Percentiles rank a stretch among this genome's conserved stretches.
Conservation (phyloP, 2,329 filamentous ascomycete genomes). For the Sclerotinia spermophila region DNA sequence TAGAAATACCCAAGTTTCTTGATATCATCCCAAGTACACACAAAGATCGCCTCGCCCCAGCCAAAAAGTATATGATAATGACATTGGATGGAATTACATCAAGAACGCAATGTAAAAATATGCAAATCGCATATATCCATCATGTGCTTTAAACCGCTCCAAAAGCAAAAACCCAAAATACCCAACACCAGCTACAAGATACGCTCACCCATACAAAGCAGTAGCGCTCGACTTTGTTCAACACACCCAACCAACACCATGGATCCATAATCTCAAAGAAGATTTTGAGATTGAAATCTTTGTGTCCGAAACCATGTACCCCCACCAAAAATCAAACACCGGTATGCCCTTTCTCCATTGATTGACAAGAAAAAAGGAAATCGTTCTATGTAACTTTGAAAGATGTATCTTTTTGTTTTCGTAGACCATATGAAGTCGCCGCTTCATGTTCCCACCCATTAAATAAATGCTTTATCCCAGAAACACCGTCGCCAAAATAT, state of each 20-base stretch:
- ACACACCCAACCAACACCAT: constrained; percentile 30
- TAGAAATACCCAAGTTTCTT: constrained; percentile 16
- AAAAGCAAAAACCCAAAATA: constrained; percentile 26
- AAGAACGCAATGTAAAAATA: constrained; percentile 27
- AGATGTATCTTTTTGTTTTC: constrained; percentile 34
- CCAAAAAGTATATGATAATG: constrained; percentile 20
- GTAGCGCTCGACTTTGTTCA: constrained; percentile 31
- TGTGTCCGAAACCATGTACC: constrained; percentile 32
- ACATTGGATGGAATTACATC: constrained; percentile 20
- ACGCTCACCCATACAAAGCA: constrained; percentile 33
- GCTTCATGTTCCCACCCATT: constrained; percentile 35
- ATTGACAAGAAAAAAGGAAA: constrained; percentile 32
- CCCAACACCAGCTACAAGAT: constrained; percentile 19
- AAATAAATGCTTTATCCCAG: constrained; percentile 34
- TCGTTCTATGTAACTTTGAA: constrained; percentile 36
- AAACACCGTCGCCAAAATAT: constrained; percentile 37
- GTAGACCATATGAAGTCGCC: constrained; percentile 37
- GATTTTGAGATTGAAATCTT: constrained; percentile 36
- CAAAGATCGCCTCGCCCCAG: constrained; percentile 20
- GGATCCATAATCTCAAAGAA: constrained; percentile 26
- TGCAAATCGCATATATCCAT: constrained; percentile 28
- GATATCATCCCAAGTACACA: constrained; percentile 20
- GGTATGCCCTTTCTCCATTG: constrained; percentile 27
- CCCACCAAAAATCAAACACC: constrained; percentile 31
- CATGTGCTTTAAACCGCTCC: constrained; percentile 28